phyloP scores from a whole-genome alignment of 108 stramenopile species.

The Cyclotella cryptica region DNA sequence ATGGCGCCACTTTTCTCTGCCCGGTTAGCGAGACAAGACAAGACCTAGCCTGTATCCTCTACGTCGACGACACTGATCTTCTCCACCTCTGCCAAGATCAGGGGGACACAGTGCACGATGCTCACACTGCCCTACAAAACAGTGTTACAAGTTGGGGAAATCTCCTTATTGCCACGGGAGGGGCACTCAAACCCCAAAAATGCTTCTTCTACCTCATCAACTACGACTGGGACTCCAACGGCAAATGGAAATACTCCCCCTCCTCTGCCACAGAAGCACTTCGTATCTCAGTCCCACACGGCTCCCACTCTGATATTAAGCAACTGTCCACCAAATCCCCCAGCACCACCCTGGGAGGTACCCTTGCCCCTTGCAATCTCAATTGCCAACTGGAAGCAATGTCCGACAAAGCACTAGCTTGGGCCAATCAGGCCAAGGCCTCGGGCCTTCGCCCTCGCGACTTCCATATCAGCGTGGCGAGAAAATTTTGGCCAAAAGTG shows the following conservation, averaged over 20 bases:
- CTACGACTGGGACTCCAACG: not conserved
- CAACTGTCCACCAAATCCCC: not conserved
- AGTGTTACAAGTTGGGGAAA: conserved; percentile 12
- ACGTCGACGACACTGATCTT: conserved; percentile 17
- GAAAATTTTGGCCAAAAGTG: conserved; percentile 10
- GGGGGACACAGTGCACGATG: not conserved
- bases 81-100: not conserved
- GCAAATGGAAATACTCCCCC: conserved; percentile 6
- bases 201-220: conserved; percentile 11
- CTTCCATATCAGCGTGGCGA: not conserved
- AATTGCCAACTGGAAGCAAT: too few relatives aligned
- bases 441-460: too few relatives aligned
- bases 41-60: not conserved
- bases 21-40: not conserved
- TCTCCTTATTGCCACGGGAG: not conserved
- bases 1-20: too few relatives aligned
- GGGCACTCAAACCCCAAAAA: too few relatives aligned
- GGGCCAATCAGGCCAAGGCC: conserved; percentile 5
- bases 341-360: not conserved
- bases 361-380: not conserved
- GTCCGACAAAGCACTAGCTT: not conserved
- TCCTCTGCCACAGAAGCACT: not conserved
- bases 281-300: not conserved
- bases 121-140: not conserved
- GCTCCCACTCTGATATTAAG: not conserved